Base-by-base conservation (phyloP, 2,329 filamentous ascomycete genomes). In the Sarocladium oryzae region DNA sequence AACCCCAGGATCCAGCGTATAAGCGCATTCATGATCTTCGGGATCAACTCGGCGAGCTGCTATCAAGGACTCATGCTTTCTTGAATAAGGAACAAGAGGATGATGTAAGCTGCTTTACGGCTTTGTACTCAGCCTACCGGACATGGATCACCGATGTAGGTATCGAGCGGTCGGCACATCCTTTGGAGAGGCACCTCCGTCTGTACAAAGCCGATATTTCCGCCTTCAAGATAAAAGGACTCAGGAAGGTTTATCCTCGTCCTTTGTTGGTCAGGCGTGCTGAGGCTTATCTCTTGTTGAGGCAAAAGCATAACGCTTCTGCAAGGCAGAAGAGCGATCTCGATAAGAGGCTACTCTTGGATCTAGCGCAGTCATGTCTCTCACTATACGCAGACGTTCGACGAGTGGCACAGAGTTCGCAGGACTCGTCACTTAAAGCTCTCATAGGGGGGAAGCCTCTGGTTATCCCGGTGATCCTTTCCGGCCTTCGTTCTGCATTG, bases 101-200 rank as follows among this genome's bases (percentile, higher is more conserved):
- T 62, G 93, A 99, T 64, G 93, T 99, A 1, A 84, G 88, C 15
- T 96, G 90, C 68, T 99, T 99, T 69, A 96, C 90, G 21, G 84
- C 91, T 1, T 71, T 99, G 2, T 99, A 96, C 68, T 87, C 87
- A 20, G 89, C 92, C 1, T 99, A 96, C 66, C 80, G 89, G 38
- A 93, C 89, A 8, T 99, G 91, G 90, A 97, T 99, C 61, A 90
- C 95, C 1, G 93, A 99, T 61, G 91, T 99, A 36, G 93, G 95
- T 16, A 95, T 96, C 54, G 93, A 99, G 69, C 81, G 92, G 54
- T 96, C 92, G 16, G 92, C 93, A 0, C 93, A 96, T 65, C 88
- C 95, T 2, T 75, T 97, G 9, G 93, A 99, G 65, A 80, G 93
- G 18, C 85, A 97, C 13, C 82, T 87, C 4, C 82, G 90, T 50